These are phyloP conservation scores for Neurospora sp. DNA, from an alignment of 2,329 filamentous ascomycete species.

Conservation along the genomic window DNA sequence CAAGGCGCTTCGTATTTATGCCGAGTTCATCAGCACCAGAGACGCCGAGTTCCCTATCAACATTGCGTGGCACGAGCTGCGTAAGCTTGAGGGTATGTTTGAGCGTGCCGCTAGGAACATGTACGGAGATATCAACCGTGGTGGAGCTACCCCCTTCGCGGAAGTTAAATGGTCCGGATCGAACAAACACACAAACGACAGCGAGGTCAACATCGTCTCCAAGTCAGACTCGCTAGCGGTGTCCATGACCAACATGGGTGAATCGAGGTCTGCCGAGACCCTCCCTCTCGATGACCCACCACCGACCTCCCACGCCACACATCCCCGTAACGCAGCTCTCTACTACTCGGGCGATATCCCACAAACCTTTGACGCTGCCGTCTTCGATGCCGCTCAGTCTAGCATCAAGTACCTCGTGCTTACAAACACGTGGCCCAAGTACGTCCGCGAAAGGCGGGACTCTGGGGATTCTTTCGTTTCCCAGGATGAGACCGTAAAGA, in stretches of 20 bases:
- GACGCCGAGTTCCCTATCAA: constrained; percentile 61
- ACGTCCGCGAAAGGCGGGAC: constrained; percentile 29
- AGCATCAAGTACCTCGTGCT: constrained; percentile 58
- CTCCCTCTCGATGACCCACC: not conserved
- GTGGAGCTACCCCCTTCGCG: constrained; percentile 35
- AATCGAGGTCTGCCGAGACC: not conserved
- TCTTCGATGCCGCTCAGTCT: constrained; percentile 51
- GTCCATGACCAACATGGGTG: not conserved
- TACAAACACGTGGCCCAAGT: constrained; percentile 59
- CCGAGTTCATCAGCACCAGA: constrained; percentile 47
- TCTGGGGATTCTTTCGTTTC: constrained; percentile 6
- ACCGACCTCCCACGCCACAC: not conserved
- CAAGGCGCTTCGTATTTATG: constrained; percentile 51
- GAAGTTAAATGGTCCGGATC: constrained; percentile 4
- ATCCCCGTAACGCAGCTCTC: not conserved
- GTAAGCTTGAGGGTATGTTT: constrained; percentile 46
- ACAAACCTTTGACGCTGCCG: constrained; percentile 33
- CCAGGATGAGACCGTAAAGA: not conserved
- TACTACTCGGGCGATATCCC: constrained; percentile 34
- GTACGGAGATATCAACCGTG: constrained; percentile 26
- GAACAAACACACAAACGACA: constrained; percentile 7
- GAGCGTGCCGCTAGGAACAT: constrained; percentile 40
- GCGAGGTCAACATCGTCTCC: constrained; percentile 8
- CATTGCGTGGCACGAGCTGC: constrained; percentile 47
- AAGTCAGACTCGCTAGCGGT: not conserved